Percentiles rank a stretch among this genome's conserved stretches.
These are phyloP conservation scores for Obba rivulosa DNA, from an alignment of 768 basidiomycete genomes.

Conservation along the genomic window DNA sequence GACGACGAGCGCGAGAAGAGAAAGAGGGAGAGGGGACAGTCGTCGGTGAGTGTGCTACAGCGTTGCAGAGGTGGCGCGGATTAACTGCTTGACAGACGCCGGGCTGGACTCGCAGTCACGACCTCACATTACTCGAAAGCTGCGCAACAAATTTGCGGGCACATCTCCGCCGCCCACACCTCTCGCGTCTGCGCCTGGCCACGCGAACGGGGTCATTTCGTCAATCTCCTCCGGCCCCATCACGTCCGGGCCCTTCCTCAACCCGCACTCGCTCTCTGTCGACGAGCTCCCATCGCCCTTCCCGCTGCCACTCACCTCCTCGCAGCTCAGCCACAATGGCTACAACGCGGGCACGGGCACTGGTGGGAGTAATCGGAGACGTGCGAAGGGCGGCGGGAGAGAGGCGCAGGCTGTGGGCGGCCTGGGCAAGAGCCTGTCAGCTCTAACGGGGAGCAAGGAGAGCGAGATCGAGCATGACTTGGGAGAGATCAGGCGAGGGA, in stretches of 20 bases:
- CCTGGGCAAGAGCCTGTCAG: constrained; percentile 65
- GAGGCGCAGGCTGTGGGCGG: constrained; percentile 62
- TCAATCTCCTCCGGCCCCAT: constrained; percentile 48
- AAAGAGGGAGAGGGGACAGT: constrained; percentile 84
- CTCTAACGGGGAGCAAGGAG: constrained; percentile 57
- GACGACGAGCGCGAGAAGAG: constrained; percentile 76
- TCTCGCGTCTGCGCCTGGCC: constrained; percentile 25
- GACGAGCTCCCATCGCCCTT: constrained; percentile 86
- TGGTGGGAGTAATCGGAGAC: constrained; percentile 26
- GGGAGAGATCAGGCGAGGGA: constrained; percentile 72
- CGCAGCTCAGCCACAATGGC: constrained; percentile 33
- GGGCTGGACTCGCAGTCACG: constrained; percentile 72
- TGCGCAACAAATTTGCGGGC: constrained; percentile 69
- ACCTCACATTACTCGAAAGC: constrained; percentile 77
- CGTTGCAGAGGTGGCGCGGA: background rate
- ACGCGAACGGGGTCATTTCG: constrained; percentile 29
- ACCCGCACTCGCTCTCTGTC: constrained; percentile 80
- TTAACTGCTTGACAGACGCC: constrained; percentile 42
- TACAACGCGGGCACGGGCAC: constrained; percentile 10
- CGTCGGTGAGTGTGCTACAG: constrained; percentile 41
- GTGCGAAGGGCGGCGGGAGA: constrained; percentile 34
- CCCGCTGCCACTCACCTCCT: constrained; percentile 65
- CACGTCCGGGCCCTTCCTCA: constrained; percentile 64
- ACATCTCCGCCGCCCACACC: constrained; percentile 78
- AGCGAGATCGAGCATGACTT: constrained; percentile 70